Conservation (phyloP, 768 basidiomycete species). For the Cystoderma amianthinum region DNA sequence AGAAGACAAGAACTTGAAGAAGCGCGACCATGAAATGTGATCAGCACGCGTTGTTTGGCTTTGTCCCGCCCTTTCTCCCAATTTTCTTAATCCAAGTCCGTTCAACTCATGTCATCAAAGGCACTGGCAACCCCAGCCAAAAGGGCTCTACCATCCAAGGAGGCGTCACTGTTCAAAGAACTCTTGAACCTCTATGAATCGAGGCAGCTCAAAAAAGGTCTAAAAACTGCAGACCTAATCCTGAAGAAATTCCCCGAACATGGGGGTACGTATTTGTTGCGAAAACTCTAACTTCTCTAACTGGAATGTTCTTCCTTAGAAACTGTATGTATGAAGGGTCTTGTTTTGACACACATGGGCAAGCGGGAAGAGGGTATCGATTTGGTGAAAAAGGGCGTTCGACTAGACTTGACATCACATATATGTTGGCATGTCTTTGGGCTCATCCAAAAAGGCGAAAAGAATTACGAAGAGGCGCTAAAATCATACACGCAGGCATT, state of each 20-base stretch:
- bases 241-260: constrained; percentile 95
- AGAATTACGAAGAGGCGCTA: constrained; percentile 90
- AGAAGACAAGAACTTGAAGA: constrained; percentile 7
- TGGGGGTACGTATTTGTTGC: constrained; percentile 82
- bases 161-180: constrained; percentile 80
- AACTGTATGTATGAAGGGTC: constrained; percentile 94
- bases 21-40: constrained; percentile 4
- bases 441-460: constrained; percentile 89
- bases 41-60: constrained; percentile 36
- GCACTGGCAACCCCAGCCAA: constrained; percentile 28
- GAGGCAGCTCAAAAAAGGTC: constrained; percentile 81
- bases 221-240: constrained; percentile 88
- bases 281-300: too few species aligned
- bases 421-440: constrained; percentile 99
- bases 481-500: constrained; percentile 90
- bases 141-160: constrained; percentile 71
- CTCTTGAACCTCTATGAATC: constrained; percentile 84
- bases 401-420: constrained; percentile 78
- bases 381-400: constrained; percentile 78
- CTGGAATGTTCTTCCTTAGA: too few species aligned
- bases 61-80: constrained; percentile 15
- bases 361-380: constrained; percentile 76
- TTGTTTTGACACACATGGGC: constrained; percentile 76
- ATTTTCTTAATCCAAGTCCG: constrained; percentile 8
- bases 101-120: constrained; percentile 26